phyloP scores from a whole-genome alignment of 1,139 yeast genomes.

The Geotrichum europaeum region DNA sequence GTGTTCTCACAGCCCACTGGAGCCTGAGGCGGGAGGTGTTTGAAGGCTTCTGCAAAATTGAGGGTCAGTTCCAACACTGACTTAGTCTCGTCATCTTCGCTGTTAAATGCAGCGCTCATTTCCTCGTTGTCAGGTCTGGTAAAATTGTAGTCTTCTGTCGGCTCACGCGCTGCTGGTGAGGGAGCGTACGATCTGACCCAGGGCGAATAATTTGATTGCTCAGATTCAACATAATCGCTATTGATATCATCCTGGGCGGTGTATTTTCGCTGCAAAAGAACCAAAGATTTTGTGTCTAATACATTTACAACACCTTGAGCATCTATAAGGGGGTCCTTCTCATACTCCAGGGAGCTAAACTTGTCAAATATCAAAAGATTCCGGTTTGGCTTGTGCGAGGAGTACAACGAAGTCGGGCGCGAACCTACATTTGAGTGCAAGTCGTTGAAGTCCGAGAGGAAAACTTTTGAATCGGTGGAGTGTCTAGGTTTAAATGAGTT shows the following conservation, averaged over 20 bases:
- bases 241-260: constrained; percentile 19
- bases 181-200: constrained; percentile 35
- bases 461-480: constrained; percentile 4
- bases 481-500: background rate
- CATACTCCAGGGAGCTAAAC: constrained; percentile 30
- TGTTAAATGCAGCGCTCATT: constrained; percentile 28
- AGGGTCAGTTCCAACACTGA: background rate
- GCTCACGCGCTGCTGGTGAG: constrained; percentile 32
- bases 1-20: constrained; percentile 27
- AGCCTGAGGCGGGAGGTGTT: background rate
- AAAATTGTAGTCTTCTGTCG: constrained; percentile 20
- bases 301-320: constrained; percentile 30
- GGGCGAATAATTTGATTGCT: constrained; percentile 31
- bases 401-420: constrained; percentile 13
- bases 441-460: constrained; percentile 7
- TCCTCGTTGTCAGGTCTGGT: constrained; percentile 15
- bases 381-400: constrained; percentile 10
- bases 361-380: constrained; percentile 24
- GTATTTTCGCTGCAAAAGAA: constrained; percentile 30
- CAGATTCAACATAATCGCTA: constrained; percentile 27
- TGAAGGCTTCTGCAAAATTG: background rate
- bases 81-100: constrained; percentile 19
- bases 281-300: constrained; percentile 27
- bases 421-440: constrained; percentile 13
- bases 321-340: constrained; percentile 32